phyloP scores from a whole-genome alignment of 2,329 filamentous ascomycete species.

The Colletotrichum abscissum region DNA sequence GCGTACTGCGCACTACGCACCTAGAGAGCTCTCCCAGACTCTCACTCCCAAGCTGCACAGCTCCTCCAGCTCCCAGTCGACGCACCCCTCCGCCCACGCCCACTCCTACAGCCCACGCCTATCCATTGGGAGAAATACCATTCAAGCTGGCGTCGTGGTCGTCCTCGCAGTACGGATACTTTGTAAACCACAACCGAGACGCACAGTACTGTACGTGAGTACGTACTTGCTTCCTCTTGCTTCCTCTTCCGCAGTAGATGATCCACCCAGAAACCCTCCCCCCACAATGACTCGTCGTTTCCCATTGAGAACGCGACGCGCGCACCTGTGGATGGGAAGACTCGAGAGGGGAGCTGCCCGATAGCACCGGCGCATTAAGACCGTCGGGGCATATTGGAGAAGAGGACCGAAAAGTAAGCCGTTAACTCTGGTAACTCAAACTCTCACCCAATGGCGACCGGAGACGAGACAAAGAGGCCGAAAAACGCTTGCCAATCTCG shows the following conservation, averaged over 20 bases:
- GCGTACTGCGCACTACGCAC: too few relatives aligned
- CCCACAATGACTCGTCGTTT: slow-evolving; percentile 29
- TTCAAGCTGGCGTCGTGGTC: too few relatives aligned
- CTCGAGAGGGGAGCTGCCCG: background rate
- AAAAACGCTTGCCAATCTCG: background rate
- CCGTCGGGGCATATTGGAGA: background rate
- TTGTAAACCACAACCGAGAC: background rate
- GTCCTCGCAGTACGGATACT: background rate
- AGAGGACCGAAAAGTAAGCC: background rate
- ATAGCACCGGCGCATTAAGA: slow-evolving; percentile 7
- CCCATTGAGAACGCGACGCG: background rate
- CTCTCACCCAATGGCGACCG: background rate
- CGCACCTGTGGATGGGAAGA: background rate
- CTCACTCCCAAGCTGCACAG: background rate
- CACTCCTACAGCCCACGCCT: background rate
- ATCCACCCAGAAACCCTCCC: slow-evolving; percentile 3
- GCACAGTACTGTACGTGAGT: background rate
- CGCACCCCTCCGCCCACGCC: background rate
- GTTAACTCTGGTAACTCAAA: background rate
- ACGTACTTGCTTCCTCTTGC: background rate
- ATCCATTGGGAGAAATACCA: background rate
- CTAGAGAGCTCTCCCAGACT: background rate
- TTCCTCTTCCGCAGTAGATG: background rate
- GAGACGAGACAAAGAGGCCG: background rate
- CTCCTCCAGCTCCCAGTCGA: background rate